Percentiles rank a stretch among this genome's conserved stretches.
Conservation (phyloP, 371 early-diverging fungal genomes). For the Mucor ambiguus region DNA sequence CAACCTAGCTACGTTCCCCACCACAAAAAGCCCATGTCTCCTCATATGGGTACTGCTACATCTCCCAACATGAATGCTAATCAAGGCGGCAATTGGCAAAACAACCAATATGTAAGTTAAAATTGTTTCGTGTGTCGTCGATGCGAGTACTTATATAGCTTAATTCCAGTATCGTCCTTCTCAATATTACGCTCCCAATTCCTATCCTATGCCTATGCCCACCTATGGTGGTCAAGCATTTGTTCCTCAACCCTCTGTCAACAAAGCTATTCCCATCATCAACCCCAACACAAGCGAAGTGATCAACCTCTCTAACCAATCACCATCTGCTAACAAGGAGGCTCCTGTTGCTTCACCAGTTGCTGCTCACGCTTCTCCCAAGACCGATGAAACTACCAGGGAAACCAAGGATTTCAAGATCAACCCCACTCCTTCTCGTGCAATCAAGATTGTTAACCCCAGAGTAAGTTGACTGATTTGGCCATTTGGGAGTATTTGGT, state of each 20-base stretch:
- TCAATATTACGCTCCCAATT: constrained; percentile 30
- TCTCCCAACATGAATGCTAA: constrained; percentile 30
- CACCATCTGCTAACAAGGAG: constrained; percentile 24
- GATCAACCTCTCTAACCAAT: constrained; percentile 39
- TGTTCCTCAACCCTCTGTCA: constrained; percentile 49
- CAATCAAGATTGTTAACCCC: constrained; percentile 69
- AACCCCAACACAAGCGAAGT: constrained; percentile 75
- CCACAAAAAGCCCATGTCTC: constrained; percentile 39
- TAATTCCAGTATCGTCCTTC: constrained; percentile 35
- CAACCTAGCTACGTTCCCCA: constrained; percentile 36
- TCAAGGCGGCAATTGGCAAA: constrained; percentile 21
- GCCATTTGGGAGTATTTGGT: background rate
- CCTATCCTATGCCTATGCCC: constrained; percentile 29
- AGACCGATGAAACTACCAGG: constrained; percentile 30
- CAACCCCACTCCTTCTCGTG: constrained; percentile 44
- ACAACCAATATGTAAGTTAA: constrained; percentile 35
- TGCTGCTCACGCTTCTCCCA: constrained; percentile 18
- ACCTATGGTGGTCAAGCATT: constrained; percentile 43
- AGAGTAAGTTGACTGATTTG: constrained; percentile 25
- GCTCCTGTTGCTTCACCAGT: background rate
- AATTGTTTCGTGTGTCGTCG: background rate
- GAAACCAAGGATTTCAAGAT: constrained; percentile 40
- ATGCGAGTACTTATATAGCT: background rate
- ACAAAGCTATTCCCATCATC: constrained; percentile 71
- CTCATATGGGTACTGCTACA: constrained; percentile 33